Conservation (phyloP, 768 basidiomycete species). For the Tylopilus felleus region DNA sequence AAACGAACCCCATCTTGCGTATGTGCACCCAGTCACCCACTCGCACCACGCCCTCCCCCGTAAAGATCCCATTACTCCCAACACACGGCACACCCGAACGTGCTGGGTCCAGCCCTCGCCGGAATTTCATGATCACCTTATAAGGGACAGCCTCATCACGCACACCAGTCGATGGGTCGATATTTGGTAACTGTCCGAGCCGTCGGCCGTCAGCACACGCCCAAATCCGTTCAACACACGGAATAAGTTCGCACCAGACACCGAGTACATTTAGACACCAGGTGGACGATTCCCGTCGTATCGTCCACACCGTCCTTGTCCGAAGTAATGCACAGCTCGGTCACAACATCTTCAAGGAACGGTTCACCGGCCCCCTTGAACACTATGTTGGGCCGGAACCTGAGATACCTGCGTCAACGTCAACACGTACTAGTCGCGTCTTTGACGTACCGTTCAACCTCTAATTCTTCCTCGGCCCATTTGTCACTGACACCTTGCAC, state of each 20-base stretch:
- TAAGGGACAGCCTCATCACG: slow-evolving; percentile 72
- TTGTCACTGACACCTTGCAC: slow-evolving; percentile 45
- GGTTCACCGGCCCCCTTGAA: slow-evolving; percentile 59
- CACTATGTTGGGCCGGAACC: slow-evolving; percentile 78
- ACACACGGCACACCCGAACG: slow-evolving; percentile 55
- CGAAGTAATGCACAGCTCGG: slow-evolving; percentile 54
- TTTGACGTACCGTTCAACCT: slow-evolving; percentile 54
- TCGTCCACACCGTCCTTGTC: slow-evolving; percentile 16
- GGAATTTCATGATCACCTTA: slow-evolving; percentile 73
- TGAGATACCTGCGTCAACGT: slow-evolving; percentile 25
- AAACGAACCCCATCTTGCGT: slow-evolving; percentile 38
- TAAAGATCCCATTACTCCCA: slow-evolving; percentile 61
- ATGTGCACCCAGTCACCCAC: slow-evolving; percentile 64
- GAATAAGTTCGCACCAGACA: slow-evolving; percentile 55
- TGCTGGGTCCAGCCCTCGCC: slow-evolving; percentile 53
- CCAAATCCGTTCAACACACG: slow-evolving; percentile 3
- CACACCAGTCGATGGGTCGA: slow-evolving; percentile 59
- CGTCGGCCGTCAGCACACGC: background rate
- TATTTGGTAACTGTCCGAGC: slow-evolving; percentile 61
- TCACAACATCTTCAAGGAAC: slow-evolving; percentile 71
- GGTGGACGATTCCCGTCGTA: slow-evolving; percentile 36
- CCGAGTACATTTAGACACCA: slow-evolving; percentile 68
- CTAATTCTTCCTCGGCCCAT: slow-evolving; percentile 51
- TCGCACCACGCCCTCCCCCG: slow-evolving; percentile 45
- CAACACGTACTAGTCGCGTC: background rate